Percentiles rank a stretch among this genome's conserved stretches.
Conservation (phyloP, 495 filamentous ascomycete species). For the Hyaloscypha hepaticicola region DNA sequence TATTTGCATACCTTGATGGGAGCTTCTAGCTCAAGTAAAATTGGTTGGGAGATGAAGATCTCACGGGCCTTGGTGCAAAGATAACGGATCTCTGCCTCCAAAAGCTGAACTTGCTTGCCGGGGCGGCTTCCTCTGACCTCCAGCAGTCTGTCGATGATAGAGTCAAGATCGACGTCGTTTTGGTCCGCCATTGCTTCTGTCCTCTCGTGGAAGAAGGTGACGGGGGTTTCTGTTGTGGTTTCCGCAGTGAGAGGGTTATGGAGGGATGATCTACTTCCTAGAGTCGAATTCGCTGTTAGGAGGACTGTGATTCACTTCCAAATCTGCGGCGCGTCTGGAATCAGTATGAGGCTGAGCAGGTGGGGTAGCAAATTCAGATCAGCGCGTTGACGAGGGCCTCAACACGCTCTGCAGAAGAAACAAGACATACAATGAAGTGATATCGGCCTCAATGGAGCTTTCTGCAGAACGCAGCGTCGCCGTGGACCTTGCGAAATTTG, state of each 20-base stretch:
- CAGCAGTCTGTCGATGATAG: constrained; percentile 96
- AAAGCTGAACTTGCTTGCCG: constrained; percentile 96
- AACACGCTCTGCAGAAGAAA: neutral
- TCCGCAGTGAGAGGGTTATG: constrained; percentile 26
- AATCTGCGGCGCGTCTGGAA: constrained; percentile 18
- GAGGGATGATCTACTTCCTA: constrained; percentile 4
- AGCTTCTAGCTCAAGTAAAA: constrained; percentile 93
- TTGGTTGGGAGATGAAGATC: constrained; percentile 99
- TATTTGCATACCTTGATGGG: constrained; percentile 85
- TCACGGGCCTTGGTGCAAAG: constrained; percentile 98
- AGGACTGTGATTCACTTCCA: constrained; percentile 34
- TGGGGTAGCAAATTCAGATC: constrained; percentile 8
- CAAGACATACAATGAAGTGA: constrained; percentile 34
- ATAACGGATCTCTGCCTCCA: constrained; percentile 95
- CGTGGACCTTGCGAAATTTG: neutral
- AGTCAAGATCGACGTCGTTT: constrained; percentile 97
- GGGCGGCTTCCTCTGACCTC: constrained; percentile 98
- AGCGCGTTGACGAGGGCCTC: constrained; percentile 8
- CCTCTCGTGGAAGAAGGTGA: constrained; percentile 31
- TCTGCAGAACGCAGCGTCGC: constrained; percentile 29
- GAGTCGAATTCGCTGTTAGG: constrained; percentile 25
- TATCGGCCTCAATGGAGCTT: constrained; percentile 33
- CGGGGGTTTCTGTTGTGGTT: constrained; percentile 25
- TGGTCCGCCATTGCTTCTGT: constrained; percentile 83
- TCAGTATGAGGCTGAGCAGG: constrained; percentile 26